Evolutionary conservation across 805 yeast genomes (phyloP).

Genomic region (Candida corydali): DNA sequence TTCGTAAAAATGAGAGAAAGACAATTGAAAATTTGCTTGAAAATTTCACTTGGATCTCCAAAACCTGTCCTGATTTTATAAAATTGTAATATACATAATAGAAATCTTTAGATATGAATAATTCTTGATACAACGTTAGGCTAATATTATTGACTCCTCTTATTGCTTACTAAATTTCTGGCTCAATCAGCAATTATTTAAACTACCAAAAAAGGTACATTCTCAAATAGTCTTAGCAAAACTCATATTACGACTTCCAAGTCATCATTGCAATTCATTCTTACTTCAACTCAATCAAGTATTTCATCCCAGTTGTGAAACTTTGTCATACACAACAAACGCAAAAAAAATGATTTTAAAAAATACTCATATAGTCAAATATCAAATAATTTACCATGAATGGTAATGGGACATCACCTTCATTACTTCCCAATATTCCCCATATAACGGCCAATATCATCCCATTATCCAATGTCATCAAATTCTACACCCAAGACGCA

Average conservation of each 20-base stretch:
- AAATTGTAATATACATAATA: background rate
- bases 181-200: no score
- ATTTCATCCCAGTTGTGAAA: no score
- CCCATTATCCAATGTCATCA: conserved; percentile 56
- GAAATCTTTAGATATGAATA: background rate
- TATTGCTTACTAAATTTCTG: no score
- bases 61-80: conserved; percentile 13
- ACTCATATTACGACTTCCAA: no score
- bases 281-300: no score
- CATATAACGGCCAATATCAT: conserved; percentile 70
- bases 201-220: no score
- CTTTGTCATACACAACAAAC: background rate
- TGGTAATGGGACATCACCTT: background rate
- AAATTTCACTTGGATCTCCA: conserved; percentile 23
- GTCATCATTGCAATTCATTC: background rate
- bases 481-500: conserved; percentile 56
- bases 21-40: conserved; percentile 16
- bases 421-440: conserved; percentile 42
- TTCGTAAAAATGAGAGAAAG: conserved; percentile 33
- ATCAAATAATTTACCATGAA: background rate
- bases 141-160: no score
- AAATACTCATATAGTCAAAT: no score
- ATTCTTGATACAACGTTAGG: background rate
- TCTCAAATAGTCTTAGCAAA: no score
- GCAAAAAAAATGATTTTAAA: no score